These are phyloP conservation scores for Amanita inopinata DNA, from an alignment of 768 basidiomycete genomes.

Conservation along the genomic window DNA sequence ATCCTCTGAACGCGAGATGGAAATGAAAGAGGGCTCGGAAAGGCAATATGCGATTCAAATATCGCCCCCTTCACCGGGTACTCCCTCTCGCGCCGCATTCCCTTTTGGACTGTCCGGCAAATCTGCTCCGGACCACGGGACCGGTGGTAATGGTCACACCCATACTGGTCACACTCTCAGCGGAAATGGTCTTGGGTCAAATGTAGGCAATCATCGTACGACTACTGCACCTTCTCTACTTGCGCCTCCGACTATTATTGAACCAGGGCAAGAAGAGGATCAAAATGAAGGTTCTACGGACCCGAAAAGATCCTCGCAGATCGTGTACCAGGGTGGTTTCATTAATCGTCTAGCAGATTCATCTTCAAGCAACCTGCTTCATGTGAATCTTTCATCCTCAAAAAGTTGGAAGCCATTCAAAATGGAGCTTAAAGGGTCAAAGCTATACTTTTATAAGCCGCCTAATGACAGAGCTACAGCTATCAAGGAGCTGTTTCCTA, in stretches of 20 bases:
- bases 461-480: slow-evolving; percentile 56
- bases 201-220: slow-evolving; percentile 13
- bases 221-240: slow-evolving; percentile 25
- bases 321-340: slow-evolving; percentile 67
- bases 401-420: slow-evolving; percentile 88
- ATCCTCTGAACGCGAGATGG: slow-evolving; percentile 28
- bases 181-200: neutral
- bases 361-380: slow-evolving; percentile 23
- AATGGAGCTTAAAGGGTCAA: slow-evolving; percentile 73
- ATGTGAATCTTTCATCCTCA: slow-evolving; percentile 28
- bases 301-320: slow-evolving; percentile 63
- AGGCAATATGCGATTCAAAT: neutral
- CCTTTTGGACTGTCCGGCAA: slow-evolving; percentile 1
- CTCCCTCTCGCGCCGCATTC: slow-evolving; percentile 1
- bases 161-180: neutral
- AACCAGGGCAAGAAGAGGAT: slow-evolving; percentile 24
- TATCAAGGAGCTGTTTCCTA: slow-evolving; percentile 69
- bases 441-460: slow-evolving; percentile 80
- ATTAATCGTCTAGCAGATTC: slow-evolving; percentile 60
- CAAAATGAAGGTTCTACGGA: slow-evolving; percentile 19
- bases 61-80: neutral
- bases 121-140: neutral
- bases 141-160: neutral
- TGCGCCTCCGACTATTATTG: slow-evolving; percentile 39
- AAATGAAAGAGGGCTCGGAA: slow-evolving; percentile 6